Base-by-base conservation (phyloP, 2,329 filamentous ascomycete species). In the Alternaria metachromatica region DNA sequence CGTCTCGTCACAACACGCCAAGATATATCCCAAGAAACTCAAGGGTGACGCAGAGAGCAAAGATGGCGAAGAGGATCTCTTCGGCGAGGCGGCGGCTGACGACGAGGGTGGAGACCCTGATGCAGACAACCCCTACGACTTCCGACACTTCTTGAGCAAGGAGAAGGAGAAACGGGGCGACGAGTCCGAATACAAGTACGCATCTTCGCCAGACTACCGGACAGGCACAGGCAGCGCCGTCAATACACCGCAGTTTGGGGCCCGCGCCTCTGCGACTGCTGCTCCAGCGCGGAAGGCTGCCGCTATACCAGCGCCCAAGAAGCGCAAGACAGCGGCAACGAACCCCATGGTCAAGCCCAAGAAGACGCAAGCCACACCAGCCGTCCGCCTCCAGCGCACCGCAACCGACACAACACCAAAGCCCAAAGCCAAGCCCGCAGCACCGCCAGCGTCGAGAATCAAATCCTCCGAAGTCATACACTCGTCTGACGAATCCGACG, bases 1-100 rank as follows among this genome's bases (percentile, higher is more conserved):
- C 72, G 84, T 96, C 44, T 85, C 87, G 51, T 86, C 88, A 54
- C 86, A 90, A 73, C 89, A 92, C 75, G 84, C 88, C 10, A 92
- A 92, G 64, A 84, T 96, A 83, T 81, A 73, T 54, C 75, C 70
- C 8, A 71, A 66, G 66, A 78, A 73, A 57, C 59, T 60, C 62
- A 74, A 69, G 53, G 68, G 70, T 41, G 65, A 59, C 44, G 75
- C 65, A 55, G 68, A 64, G 6, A 63, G 70, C 60, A 73, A 72
- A n/a, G 78, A 80, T 2, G 71, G 61, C 5, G 70, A 70, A 2
- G 75, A 76, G 12, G 70, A 77, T 53, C 67, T 75, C 10, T 75
- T 78, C 66, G 74, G 75, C 49, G 73, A 74, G 26, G 65, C 66
- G 3, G 63, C 57, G 2, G 67, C 51, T 1, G 72, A 79, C 13